Conservation (phyloP, 2,329 filamentous ascomycete species). For the Fusarium transvaalense region DNA sequence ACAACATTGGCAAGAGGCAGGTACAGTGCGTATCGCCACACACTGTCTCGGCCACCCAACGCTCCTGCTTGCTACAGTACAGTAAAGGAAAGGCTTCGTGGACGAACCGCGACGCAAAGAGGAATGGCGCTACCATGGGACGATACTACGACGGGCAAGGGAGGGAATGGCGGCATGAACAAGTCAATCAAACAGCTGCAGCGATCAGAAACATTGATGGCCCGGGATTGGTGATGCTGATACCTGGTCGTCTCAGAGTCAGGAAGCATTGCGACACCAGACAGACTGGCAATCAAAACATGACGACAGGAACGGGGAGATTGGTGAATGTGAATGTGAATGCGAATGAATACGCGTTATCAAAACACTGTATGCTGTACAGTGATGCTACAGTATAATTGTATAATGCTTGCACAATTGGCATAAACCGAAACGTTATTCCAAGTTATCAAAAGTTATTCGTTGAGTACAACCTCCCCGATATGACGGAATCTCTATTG, state of each 20-base stretch:
- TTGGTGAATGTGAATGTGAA: no score
- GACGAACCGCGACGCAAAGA: constrained; percentile 29
- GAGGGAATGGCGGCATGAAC: constrained; percentile 39
- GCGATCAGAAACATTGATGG: constrained; percentile 36
- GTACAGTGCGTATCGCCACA: constrained; percentile 20
- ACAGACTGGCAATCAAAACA: constrained; percentile 34
- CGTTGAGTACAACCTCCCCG: constrained; percentile 6
- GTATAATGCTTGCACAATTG: constrained; percentile 21
- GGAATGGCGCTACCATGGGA: constrained; percentile 47
- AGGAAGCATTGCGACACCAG: constrained; percentile 38
- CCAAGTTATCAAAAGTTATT: constrained; percentile 22
- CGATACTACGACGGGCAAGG: constrained; percentile 43
- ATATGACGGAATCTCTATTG: constrained; percentile 38
- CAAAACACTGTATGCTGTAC: constrained; percentile 30
- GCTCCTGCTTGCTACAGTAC: no score
- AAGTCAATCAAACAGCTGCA: constrained; percentile 39
- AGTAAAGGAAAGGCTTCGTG: no score
- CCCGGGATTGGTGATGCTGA: constrained; percentile 36
- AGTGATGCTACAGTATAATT: constrained; percentile 1
- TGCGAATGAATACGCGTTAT: constrained; percentile 38
- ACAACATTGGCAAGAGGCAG: constrained; percentile 21
- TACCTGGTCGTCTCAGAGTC: constrained; percentile 41
- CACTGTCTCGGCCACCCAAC: constrained; percentile 31
- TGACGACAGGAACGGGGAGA: constrained; percentile 25
- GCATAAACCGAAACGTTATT: constrained; percentile 14